phyloP scores from a whole-genome alignment of 1,139 yeast genomes.

The Taiozyma sp. region DNA sequence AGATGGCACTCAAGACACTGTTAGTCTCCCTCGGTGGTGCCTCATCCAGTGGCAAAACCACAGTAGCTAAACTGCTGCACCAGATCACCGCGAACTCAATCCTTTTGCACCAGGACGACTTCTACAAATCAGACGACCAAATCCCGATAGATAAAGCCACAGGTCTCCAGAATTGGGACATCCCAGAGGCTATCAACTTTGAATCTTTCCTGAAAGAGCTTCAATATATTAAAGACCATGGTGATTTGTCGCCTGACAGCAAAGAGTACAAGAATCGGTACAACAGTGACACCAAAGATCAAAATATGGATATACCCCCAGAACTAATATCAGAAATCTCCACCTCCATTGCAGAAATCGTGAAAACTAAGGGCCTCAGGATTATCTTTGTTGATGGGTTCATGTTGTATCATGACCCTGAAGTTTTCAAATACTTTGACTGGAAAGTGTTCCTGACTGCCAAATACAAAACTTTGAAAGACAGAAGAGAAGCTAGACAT shows the following conservation, averaged over 20 bases:
- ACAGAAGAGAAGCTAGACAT: conserved; percentile 60
- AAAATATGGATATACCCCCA: not conserved
- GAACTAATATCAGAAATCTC: not conserved
- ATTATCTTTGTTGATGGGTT: conserved; percentile 82
- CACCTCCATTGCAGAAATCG: conserved; percentile 4
- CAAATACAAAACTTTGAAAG: conserved; percentile 51
- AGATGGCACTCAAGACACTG: conserved; percentile 21
- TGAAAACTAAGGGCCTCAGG: conserved; percentile 12
- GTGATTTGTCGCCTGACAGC: conserved; percentile 19
- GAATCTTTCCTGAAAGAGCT: conserved; percentile 46
- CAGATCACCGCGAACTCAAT: conserved; percentile 43
- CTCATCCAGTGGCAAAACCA: conserved; percentile 86
- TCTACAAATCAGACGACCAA: conserved; percentile 53
- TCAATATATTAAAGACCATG: conserved; percentile 32
- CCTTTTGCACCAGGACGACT: conserved; percentile 83
- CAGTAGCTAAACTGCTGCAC: conserved; percentile 41
- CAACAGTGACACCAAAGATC: conserved; percentile 15
- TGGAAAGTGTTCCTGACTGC: conserved; percentile 62
- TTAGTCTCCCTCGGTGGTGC: conserved; percentile 80
- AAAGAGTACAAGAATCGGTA: conserved; percentile 10
- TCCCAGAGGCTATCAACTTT: conserved; percentile 78
- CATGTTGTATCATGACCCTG: conserved; percentile 62
- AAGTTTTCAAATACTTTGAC: conserved; percentile 41
- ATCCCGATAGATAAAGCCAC: conserved; percentile 57
- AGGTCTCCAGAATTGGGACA: conserved; percentile 82